Percentiles rank a stretch among this genome's conserved stretches.
These are phyloP conservation scores for Cucurbita maxima DNA, from an alignment of 306 rosid genomes.

Conservation along the genomic window DNA sequence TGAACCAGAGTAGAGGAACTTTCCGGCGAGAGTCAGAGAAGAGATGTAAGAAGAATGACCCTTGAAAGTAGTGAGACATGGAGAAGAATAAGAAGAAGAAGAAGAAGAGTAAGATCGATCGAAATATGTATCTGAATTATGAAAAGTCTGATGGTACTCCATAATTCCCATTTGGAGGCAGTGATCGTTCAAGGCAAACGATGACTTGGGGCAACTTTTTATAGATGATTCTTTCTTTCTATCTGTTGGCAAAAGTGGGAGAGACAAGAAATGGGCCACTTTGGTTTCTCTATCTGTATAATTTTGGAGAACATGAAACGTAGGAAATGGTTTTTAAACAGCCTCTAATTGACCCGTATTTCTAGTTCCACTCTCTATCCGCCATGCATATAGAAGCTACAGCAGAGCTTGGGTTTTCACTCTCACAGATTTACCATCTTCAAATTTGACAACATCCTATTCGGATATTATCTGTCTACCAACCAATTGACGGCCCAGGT, in stretches of 20 bases:
- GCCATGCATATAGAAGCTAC: not conserved
- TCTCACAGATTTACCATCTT: not conserved
- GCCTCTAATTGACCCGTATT: not conserved
- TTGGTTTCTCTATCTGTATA: not conserved
- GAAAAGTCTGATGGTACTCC: slow-evolving; percentile 31
- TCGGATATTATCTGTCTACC: not conserved
- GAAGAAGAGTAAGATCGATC: slow-evolving; percentile 2
- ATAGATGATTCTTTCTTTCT: not conserved
- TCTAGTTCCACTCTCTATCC: not conserved
- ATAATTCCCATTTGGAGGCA: slow-evolving; percentile 28
- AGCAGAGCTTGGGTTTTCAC: not conserved
- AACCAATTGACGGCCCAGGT: not conserved
- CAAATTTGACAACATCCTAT: not conserved
- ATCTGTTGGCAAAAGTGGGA: slow-evolving; percentile 5
- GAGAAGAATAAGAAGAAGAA: slow-evolving; percentile 10
- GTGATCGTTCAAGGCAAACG: slow-evolving; percentile 4
- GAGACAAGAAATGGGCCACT: slow-evolving; percentile 5
- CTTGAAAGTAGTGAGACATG: slow-evolving; percentile 47
- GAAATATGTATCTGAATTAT: not conserved
- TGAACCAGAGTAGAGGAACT: slow-evolving; percentile 56
- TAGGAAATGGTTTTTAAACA: not conserved
- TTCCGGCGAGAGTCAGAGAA: slow-evolving; percentile 39
- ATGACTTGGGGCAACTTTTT: not conserved
- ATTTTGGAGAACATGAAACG: not conserved
- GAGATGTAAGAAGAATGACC: slow-evolving; percentile 45